Evolutionary conservation across 495 filamentous ascomycete genomes (phyloP).

Genomic region (Talaromyces proteolyticus): DNA sequence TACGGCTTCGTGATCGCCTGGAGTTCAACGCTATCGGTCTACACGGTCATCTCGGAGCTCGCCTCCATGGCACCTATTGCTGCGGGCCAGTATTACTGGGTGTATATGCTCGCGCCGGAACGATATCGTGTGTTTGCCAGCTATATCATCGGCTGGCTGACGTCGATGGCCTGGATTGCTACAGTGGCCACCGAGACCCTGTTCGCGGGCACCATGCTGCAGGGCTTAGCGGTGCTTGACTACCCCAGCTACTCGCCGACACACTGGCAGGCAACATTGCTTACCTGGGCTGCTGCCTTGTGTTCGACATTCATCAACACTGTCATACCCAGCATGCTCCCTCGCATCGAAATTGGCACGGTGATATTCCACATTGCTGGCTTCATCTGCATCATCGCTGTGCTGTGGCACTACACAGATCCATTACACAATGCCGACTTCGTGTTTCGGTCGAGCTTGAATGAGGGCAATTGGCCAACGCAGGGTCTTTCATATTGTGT

Average conservation of each 20-base stretch:
- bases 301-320: conserved; percentile 38
- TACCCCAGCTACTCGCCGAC: conserved; percentile 28
- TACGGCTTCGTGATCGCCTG: conserved; percentile 45
- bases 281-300: conserved; percentile 33
- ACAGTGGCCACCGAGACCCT: conserved; percentile 24
- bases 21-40: conserved; percentile 37
- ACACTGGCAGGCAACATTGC: conserved; percentile 44
- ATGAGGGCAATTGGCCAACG: conserved; percentile 41
- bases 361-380: conserved; percentile 39
- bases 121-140: conserved; percentile 25
- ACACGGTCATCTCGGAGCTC: conserved; percentile 39
- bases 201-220: conserved; percentile 35
- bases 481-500: conserved; percentile 36
- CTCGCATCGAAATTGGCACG: conserved; percentile 35
- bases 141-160: conserved; percentile 36
- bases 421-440: conserved; percentile 17
- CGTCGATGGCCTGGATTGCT: conserved; percentile 26
- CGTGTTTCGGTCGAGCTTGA: conserved; percentile 36
- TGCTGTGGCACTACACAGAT: conserved; percentile 17
- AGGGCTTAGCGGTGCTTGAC: conserved; percentile 36
- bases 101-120: conserved; percentile 28
- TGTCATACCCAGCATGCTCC: conserved; percentile 30
- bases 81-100: conserved; percentile 40
- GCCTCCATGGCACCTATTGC: conserved; percentile 40
- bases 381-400: conserved; percentile 43